These are phyloP conservation scores for Vitis labrusca DNA, from an alignment of 164 flowering plant species.

Conservation along the genomic window DNA sequence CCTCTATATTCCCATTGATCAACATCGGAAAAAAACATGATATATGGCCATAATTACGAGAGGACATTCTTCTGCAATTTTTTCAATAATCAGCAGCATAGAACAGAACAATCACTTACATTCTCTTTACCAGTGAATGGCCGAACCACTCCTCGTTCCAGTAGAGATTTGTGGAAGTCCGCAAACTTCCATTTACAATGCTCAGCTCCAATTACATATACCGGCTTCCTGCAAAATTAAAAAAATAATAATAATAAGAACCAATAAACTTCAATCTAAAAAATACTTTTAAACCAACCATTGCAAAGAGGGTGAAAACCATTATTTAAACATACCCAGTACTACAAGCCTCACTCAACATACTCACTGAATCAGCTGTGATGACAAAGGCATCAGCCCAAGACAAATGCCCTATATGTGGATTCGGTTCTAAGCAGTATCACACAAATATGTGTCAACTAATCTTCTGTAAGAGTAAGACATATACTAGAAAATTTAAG, in stretches of 20 bases:
- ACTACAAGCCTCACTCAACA: conserved; percentile 93
- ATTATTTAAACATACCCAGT: conserved; percentile 60
- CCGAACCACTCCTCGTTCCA: conserved; percentile 65
- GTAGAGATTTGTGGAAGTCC: conserved; percentile 68
- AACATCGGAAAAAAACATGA: too few relatives aligned
- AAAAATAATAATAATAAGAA: conserved; percentile 1
- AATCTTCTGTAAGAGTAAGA: not conserved
- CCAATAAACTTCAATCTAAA: not conserved
- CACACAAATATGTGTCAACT: too few relatives aligned
- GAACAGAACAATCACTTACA: conserved; percentile 50
- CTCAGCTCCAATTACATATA: conserved; percentile 81
- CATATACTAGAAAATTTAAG: too few relatives aligned
- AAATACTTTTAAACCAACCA: not conserved
- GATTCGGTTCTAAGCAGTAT: conserved; percentile 62
- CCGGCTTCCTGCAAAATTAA: conserved; percentile 69
- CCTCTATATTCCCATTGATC: too few relatives aligned
- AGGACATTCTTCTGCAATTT: too few relatives aligned
- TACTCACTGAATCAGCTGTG: conserved; percentile 90
- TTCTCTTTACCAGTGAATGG: conserved; percentile 80
- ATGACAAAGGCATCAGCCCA: conserved; percentile 89
- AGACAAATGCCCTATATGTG: conserved; percentile 85
- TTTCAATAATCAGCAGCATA: not conserved
- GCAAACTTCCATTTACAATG: conserved; percentile 79
- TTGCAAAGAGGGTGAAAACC: not conserved
- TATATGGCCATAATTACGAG: too few relatives aligned